Evolutionary conservation across 306 rosid genomes (phyloP), one percentile per base, ranked within the genome.

Genomic region (Cicer bijugum): DNA sequence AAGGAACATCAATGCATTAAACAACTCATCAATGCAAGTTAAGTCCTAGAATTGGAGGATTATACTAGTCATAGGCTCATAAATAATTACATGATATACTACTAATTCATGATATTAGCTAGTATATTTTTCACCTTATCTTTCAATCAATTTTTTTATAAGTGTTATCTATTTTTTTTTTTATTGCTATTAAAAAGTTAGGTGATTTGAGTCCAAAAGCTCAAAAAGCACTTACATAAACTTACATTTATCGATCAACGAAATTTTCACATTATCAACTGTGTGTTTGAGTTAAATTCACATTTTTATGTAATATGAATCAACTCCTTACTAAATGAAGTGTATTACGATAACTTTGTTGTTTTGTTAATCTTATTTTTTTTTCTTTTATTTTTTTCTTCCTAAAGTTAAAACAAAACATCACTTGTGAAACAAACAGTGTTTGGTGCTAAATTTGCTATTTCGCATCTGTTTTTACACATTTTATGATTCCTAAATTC

Each of bases 1-100:
- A 61, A 42, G 70, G 74, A 76, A 53, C 67, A 72, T 84, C 44
- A 78, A 81, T 72, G 82, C 79, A 66, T 75, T 56, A 38, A 78
- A 64, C 71, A 55, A 70, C 51, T 44, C 74, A 75, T 59, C 69
- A 60, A 40, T 69, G 17, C 38, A 2, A 44, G 68, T 76, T 57
- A 40, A 55, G 79, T 48, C 79, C 16, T 10, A 37, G 59, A 66
- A 56, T 37, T 56, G 35, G 2, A 45, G 69, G 20, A 6, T 11
- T 11, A 12, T 3, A 28, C 71, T 50, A 44, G 17, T 35, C 19
- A 11, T 70, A 33, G 72, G 15, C 57, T 61, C 46, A 62, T 71
- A 14, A 48, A 39, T 70, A 38, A 70, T 45, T 45, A 33, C 28
- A 77, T 4, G 19, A 19, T 14, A 37, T 59, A 67, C 10, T 58